Percentiles rank a stretch among this genome's conserved stretches.
Conservation (phyloP, 371 early-diverging fungal genomes). For the Mortierella sp. region DNA sequence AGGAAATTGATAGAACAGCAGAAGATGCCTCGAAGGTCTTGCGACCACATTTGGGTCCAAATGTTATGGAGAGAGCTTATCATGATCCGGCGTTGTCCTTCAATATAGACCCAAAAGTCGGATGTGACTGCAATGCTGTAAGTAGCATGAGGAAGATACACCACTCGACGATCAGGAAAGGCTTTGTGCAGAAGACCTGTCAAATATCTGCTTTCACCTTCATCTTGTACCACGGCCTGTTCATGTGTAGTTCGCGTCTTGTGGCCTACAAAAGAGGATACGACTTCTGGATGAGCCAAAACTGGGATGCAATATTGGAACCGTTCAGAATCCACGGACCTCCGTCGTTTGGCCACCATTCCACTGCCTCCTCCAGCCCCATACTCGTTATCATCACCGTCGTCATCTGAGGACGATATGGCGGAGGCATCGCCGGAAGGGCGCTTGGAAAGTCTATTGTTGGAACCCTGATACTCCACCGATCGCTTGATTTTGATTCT, state of each 20-base stretch:
- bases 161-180: conserved; percentile 91
- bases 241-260: conserved; percentile 96
- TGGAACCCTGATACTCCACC: conserved; percentile 59
- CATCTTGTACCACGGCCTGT: conserved; percentile 96
- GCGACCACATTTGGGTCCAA: conserved; percentile 43
- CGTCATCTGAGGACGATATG: conserved; percentile 14
- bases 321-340: not conserved
- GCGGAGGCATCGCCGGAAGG: conserved; percentile 13
- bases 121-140: conserved; percentile 93
- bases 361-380: not conserved
- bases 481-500: conserved; percentile 74
- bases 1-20: conserved; percentile 98
- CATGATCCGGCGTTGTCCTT: conserved; percentile 92
- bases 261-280: conserved; percentile 91
- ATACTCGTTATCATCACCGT: not conserved
- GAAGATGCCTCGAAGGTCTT: conserved; percentile 93
- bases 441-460: not conserved
- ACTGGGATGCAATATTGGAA: conserved; percentile 75
- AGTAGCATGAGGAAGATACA: conserved; percentile 93
- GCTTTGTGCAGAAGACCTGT: conserved; percentile 98
- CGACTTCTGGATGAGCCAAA: conserved; percentile 88
- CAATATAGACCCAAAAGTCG: conserved; percentile 79
- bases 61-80: conserved; percentile 70
- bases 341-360: not conserved
- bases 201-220: conserved; percentile 96